Evolutionary conservation across 352 stramenopile genomes (phyloP).

Genomic region (Blastocystis sp.): DNA sequence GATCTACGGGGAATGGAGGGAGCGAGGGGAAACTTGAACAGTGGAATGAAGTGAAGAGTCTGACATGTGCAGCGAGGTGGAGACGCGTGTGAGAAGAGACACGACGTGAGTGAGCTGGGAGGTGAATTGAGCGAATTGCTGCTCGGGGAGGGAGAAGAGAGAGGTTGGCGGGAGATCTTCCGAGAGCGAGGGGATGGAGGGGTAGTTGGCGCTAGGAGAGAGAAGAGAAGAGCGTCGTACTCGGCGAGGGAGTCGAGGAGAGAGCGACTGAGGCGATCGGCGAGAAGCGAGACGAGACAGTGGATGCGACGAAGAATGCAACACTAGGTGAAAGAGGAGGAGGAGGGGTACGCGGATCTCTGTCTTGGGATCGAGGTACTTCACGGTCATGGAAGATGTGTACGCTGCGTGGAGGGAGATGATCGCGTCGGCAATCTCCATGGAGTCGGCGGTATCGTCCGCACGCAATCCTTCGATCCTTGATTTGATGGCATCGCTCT

Average conservation of each 20-base stretch:
- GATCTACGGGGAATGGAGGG: not conserved
- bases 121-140: not conserved
- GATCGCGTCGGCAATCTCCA: not conserved
- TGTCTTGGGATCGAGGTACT: constrained; percentile 46
- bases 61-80: not conserved
- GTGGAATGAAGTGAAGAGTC: not conserved
- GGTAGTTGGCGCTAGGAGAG: not conserved
- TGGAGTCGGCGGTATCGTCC: not conserved
- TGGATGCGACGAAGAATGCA: constrained; percentile 21
- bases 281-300: constrained; percentile 1
- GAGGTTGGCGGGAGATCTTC: not conserved
- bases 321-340: constrained; percentile 4
- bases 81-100: not conserved
- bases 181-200: not conserved
- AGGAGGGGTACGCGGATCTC: constrained; percentile 37
- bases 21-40: not conserved
- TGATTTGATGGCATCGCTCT: not conserved
- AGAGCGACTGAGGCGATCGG: not conserved
- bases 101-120: not conserved
- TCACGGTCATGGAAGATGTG: not conserved
- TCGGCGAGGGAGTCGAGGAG: not conserved
- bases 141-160: not conserved
- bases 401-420: not conserved
- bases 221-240: not conserved
- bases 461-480: not conserved